Evolutionary conservation across 768 basidiomycete species (phyloP).

Genomic region (Leccinum fibrillosum): DNA sequence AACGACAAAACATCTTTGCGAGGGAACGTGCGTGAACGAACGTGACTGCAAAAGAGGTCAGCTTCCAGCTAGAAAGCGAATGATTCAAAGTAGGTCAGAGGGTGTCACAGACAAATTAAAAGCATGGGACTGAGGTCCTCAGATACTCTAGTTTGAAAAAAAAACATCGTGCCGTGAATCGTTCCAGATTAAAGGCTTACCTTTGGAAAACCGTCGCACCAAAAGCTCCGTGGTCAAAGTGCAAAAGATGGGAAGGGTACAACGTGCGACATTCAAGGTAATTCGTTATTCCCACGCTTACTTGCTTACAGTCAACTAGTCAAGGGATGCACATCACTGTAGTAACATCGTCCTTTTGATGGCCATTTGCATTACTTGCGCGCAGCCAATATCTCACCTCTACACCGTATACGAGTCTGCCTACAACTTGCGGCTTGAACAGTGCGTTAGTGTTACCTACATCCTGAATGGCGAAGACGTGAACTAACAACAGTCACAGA

Average conservation of each 20-base stretch:
- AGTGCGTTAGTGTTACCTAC: constrained; percentile 58
- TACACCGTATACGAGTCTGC: constrained; percentile 82
- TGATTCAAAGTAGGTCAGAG: neutral
- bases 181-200: neutral
- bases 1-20: neutral
- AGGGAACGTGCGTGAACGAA: neutral
- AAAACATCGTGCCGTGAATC: neutral
- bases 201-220: neutral
- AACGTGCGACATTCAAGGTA: neutral
- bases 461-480: neutral
- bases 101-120: neutral
- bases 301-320: neutral
- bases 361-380: constrained; percentile 82
- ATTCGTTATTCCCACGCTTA: constrained; percentile 4
- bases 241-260: neutral
- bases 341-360: constrained; percentile 34
- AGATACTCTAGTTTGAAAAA: constrained; percentile 10
- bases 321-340: neutral
- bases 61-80: neutral
- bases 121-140: constrained; percentile 6
- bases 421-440: constrained; percentile 76
- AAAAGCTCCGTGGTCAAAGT: neutral
- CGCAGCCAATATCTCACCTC: constrained; percentile 57
- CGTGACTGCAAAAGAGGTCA: neutral
- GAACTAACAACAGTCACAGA: constrained; percentile 35